These are phyloP conservation scores for Alloteropsis angusta DNA, from an alignment of 202 grass and related monocot species.

Conservation along the genomic window DNA sequence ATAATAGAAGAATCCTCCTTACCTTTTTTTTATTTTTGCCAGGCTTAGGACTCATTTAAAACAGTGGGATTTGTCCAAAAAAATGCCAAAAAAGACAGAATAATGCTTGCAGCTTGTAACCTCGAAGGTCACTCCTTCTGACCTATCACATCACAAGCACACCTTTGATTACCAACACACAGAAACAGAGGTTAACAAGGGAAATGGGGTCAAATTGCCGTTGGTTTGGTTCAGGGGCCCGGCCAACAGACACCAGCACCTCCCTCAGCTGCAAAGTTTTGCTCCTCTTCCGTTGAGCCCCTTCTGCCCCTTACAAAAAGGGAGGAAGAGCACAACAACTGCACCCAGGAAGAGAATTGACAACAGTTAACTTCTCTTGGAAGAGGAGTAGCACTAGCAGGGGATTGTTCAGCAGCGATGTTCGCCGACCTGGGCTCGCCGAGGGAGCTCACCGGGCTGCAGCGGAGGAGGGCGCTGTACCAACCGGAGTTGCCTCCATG, in stretches of 20 bases:
- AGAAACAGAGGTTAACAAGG: constrained; percentile 17
- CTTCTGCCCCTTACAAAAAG: constrained; percentile 3
- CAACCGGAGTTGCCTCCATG: constrained; percentile 47
- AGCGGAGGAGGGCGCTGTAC: constrained; percentile 44
- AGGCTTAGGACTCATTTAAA: too few species aligned
- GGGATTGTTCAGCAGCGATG: constrained; percentile 7
- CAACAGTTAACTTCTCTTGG: not conserved
- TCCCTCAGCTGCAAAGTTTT: not conserved
- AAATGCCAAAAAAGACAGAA: not conserved
- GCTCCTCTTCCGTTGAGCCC: not conserved
- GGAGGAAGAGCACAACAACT: not conserved
- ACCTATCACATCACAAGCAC: not conserved
- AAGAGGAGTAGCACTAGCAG: not conserved
- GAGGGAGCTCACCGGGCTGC: constrained; percentile 51
- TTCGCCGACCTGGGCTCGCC: constrained; percentile 45
- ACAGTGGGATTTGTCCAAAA: not conserved
- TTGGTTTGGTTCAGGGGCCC: not conserved
- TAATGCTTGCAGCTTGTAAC: not conserved
- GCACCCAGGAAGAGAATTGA: not conserved
- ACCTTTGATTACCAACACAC: constrained; percentile 21
- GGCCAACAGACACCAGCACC: not conserved
- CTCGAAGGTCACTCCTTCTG: not conserved
- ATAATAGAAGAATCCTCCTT: not conserved
- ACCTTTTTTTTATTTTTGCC: not conserved
- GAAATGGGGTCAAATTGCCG: constrained; percentile 21